Percentiles rank a stretch among this genome's conserved stretches.
Conservation (phyloP, 1,139 yeast genomes). For the Pichia sp. region DNA sequence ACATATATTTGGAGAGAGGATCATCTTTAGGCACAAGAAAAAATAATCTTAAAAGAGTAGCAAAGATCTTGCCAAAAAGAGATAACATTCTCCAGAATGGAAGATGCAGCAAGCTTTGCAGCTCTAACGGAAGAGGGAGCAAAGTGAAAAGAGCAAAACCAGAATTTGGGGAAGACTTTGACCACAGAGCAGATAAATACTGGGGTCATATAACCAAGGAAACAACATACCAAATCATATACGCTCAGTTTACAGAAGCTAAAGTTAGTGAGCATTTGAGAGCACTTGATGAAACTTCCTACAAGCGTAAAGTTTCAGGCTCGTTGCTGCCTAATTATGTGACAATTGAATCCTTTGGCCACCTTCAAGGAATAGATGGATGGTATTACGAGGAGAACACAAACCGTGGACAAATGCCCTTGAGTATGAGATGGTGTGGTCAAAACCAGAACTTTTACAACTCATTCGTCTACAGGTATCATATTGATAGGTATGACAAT, state of each 20-base stretch:
- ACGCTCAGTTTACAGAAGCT: background rate
- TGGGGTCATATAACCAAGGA: background rate
- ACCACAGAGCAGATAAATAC: background rate
- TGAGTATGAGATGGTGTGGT: conserved; percentile 18
- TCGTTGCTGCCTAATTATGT: conserved; percentile 8
- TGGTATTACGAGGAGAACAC: conserved; percentile 9
- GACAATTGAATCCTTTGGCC: background rate
- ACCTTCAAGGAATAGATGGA: conserved; percentile 8
- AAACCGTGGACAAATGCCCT: background rate
- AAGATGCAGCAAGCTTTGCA: too few species aligned
- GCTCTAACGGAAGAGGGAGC: too few species aligned
- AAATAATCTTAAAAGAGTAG: too few species aligned
- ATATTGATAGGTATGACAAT: too few species aligned
- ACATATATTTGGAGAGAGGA: too few species aligned
- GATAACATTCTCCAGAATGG: too few species aligned
- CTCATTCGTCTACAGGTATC: conserved; percentile 20
- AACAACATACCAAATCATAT: background rate
- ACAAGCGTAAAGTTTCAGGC: conserved; percentile 3
- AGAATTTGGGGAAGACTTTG: background rate
- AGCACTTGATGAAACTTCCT: background rate
- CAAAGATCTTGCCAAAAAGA: too few species aligned
- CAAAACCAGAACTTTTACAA: conserved; percentile 21
- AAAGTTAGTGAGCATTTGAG: background rate
- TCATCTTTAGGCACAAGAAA: too few species aligned
- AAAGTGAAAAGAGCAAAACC: background rate